Evolutionary conservation across 139 green algal species (phyloP).

Genomic region (Mychonastes homosphaera): DNA sequence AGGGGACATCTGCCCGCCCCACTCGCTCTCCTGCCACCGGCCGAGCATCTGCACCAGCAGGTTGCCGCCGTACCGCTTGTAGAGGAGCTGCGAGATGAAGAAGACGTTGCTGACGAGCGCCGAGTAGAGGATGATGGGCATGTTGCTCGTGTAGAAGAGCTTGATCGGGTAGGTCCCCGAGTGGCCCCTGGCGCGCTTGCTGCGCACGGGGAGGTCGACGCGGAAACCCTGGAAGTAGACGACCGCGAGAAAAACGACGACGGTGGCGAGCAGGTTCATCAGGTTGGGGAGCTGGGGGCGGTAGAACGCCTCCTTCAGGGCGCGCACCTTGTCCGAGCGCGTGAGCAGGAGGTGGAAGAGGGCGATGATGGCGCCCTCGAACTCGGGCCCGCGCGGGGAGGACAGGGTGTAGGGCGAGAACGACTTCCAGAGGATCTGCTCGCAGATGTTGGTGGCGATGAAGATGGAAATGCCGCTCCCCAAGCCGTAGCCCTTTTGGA

Average conservation of each 20-base stretch:
- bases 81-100: slow-evolving; percentile 99
- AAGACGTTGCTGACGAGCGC: slow-evolving; percentile 99
- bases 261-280: slow-evolving; percentile 90
- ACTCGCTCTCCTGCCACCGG: slow-evolving; percentile 52
- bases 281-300: slow-evolving; percentile 93
- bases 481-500: slow-evolving; percentile 95
- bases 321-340: slow-evolving; percentile 80
- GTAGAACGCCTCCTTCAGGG: slow-evolving; percentile 98
- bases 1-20: slow-evolving; percentile 68
- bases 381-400: slow-evolving; percentile 78
- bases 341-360: slow-evolving; percentile 96
- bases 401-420: slow-evolving; percentile 84
- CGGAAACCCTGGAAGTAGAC: slow-evolving; percentile 99
- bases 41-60: slow-evolving; percentile 77
- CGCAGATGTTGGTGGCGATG: slow-evolving; percentile 99
- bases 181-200: slow-evolving; percentile 78
- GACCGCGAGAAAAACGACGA: slow-evolving; percentile 94
- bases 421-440: slow-evolving; percentile 99
- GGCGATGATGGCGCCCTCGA: slow-evolving; percentile 96
- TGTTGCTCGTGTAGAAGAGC: slow-evolving; percentile 99
- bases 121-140: slow-evolving; percentile 99
- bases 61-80: slow-evolving; percentile 88
- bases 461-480: slow-evolving; percentile 98
- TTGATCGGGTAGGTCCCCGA: slow-evolving; percentile 96
- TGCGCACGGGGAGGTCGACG: slow-evolving; percentile 93